phyloP scores from a whole-genome alignment of 805 yeast genomes.

The Suhomyces pyralidae region DNA sequence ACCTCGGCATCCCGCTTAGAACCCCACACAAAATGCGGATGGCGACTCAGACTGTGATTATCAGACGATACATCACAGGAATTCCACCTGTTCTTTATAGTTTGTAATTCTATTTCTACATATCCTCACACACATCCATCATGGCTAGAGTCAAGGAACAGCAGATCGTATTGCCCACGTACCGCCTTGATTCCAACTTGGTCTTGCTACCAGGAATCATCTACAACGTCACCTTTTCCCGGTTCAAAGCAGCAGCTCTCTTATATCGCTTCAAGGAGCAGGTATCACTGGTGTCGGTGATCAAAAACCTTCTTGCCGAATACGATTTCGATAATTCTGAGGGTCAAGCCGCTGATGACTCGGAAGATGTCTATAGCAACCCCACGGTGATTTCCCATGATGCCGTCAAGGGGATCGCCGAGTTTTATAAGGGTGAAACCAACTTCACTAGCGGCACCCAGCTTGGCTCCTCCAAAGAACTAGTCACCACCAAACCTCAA shows the following conservation, averaged over 20 bases:
- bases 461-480: background rate
- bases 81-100: background rate
- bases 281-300: constrained; percentile 23
- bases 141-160: constrained; percentile 1
- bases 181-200: constrained; percentile 39
- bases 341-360: constrained; percentile 7
- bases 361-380: constrained; percentile 8
- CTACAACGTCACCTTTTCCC: constrained; percentile 53
- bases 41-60: background rate
- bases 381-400: constrained; percentile 26
- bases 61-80: background rate
- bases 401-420: constrained; percentile 30
- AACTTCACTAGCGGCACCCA: constrained; percentile 1
- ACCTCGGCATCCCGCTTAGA: background rate
- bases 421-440: constrained; percentile 13
- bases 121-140: background rate
- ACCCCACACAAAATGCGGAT: constrained; percentile 1
- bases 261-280: constrained; percentile 40
- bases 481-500: background rate
- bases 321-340: constrained; percentile 27
- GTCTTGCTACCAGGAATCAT: constrained; percentile 62
- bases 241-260: constrained; percentile 46
- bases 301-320: constrained; percentile 32
- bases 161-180: constrained; percentile 32
- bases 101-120: background rate